A percentile compares a stretch with the other conserved stretches of the same genome.
phyloP scores from a whole-genome alignment of 2,329 filamentous ascomycete species.

The Penicillium sp. region DNA sequence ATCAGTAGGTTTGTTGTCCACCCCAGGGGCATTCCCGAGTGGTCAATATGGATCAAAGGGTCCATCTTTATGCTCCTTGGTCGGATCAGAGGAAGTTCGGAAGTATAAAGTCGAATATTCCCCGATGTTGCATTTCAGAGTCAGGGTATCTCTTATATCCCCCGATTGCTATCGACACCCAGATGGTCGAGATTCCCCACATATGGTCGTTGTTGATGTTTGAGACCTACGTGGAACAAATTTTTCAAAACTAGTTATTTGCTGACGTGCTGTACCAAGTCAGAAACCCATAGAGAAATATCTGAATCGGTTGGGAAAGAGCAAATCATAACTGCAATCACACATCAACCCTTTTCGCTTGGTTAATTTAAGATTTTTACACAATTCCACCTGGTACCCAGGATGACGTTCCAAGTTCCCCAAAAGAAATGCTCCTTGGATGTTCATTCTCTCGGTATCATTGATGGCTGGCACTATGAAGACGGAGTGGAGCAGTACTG shows the following conservation, averaged over 20 bases:
- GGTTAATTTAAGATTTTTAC: not conserved
- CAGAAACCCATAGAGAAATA: not conserved
- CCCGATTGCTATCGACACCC: not conserved
- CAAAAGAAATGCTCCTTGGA: conserved; percentile 1
- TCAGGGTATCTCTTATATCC: not conserved
- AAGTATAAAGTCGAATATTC: not conserved
- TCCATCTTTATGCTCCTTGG: not conserved
- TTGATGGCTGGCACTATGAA: conserved; percentile 9
- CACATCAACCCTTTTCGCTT: not conserved
- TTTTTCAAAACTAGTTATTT: not conserved
- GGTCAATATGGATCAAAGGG: not conserved
- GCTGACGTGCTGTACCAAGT: not conserved
- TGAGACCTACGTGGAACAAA: not conserved
- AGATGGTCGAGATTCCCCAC: not conserved
- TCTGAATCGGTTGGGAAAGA: not conserved
- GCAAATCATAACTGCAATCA: not conserved
- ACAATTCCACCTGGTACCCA: not conserved
- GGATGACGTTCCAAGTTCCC: conserved; percentile 7
- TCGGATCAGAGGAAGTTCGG: not conserved
- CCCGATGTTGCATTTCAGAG: not conserved
- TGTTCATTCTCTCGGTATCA: conserved; percentile 3
- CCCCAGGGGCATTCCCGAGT: no score
- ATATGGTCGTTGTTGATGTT: not conserved
- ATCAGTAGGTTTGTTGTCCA: not conserved
- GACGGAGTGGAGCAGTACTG: conserved; percentile 14